Conservation (phyloP, 2,329 filamentous ascomycete genomes). For the Botrytis pseudocinerea region DNA sequence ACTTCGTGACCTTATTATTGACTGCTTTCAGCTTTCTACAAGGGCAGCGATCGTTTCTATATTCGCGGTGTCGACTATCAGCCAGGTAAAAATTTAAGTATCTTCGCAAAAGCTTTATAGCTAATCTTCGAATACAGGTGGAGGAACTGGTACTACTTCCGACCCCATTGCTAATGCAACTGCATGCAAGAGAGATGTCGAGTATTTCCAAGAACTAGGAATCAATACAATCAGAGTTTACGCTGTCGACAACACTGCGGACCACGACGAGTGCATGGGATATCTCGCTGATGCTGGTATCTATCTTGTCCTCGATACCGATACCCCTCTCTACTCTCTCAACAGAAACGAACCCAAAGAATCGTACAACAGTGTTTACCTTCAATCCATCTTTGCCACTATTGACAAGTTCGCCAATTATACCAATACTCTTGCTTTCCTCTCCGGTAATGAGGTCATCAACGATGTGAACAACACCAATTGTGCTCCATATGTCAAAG, state of each 20-base stretch:
- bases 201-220: slow-evolving; percentile 66
- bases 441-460: slow-evolving; percentile 61
- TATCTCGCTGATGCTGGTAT: slow-evolving; percentile 67
- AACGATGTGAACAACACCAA: slow-evolving; percentile 53
- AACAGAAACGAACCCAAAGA: slow-evolving; percentile 59
- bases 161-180: slow-evolving; percentile 64
- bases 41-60: slow-evolving; percentile 49
- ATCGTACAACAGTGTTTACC: slow-evolving; percentile 70
- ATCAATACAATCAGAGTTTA: slow-evolving; percentile 74
- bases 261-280: slow-evolving; percentile 70
- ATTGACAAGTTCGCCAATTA: slow-evolving; percentile 68
- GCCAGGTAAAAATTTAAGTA: slow-evolving; percentile 39
- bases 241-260: slow-evolving; percentile 67
- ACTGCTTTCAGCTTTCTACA: slow-evolving; percentile 37
- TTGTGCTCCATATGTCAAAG: slow-evolving; percentile 58
- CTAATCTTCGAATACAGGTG: slow-evolving; percentile 22
- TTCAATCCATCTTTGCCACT: slow-evolving; percentile 71
- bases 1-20: neutral
- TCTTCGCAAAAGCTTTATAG: too few relatives aligned
- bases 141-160: slow-evolving; percentile 52
- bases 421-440: slow-evolving; percentile 66
- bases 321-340: slow-evolving; percentile 68
- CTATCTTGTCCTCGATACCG: slow-evolving; percentile 71
- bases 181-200: slow-evolving; percentile 64
- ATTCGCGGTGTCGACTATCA: slow-evolving; percentile 67